Evolutionary conservation across 2,329 filamentous ascomycete genomes (phyloP), one percentile per base, ranked within the genome.

Genomic region (Beauveria asiatica): DNA sequence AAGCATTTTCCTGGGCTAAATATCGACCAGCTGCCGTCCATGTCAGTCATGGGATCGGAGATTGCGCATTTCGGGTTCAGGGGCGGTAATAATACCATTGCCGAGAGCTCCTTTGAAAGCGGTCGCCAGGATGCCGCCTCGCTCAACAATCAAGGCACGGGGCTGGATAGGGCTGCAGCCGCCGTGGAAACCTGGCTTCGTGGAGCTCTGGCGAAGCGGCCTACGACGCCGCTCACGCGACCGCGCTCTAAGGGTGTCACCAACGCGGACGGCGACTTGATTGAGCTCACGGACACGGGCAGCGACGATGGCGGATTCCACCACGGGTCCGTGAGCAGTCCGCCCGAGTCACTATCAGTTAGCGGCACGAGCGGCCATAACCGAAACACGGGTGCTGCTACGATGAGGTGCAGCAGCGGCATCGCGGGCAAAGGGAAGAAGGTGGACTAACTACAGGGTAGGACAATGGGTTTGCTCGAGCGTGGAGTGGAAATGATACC

Each of bases 111-210:
- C 23, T 76, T 79, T 65, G 75, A 80, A 65, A 74, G 81, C 61
- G 76, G 79, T 19, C 72, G 77, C n/a, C 71, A 77, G 48, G 74
- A 80, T 61, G 66, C 73, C 19, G 60, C 70, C 42, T 68, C 78
- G 11, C 66, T 74, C 5, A 72, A 75, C n/a, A 73, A 75, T 53
- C 78, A 80, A 51, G 79, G 80, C 16, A 78, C 74, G 3, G 78
- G 81, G 1, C 76, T 97, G 3, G 92, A 96, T 67, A 89, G 92
- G 64, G 87, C 96, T 10, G 92, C 92, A 1, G 88, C 90, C 6
- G 88, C 89, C 2, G 86, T 97, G 33, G 94, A 97, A 74, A 88
- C 87, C 1, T 99, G 94, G 92, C 79, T 97, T 62, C 82, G 92
- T 62, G 90, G 91, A 63, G 86, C 96, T 42, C 90, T 91, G 62